Percentiles rank a stretch among this genome's conserved stretches.
Evolutionary conservation across 2,329 filamentous ascomycete genomes (phyloP).

Genomic region (Pseudogymnoascus sp.): DNA sequence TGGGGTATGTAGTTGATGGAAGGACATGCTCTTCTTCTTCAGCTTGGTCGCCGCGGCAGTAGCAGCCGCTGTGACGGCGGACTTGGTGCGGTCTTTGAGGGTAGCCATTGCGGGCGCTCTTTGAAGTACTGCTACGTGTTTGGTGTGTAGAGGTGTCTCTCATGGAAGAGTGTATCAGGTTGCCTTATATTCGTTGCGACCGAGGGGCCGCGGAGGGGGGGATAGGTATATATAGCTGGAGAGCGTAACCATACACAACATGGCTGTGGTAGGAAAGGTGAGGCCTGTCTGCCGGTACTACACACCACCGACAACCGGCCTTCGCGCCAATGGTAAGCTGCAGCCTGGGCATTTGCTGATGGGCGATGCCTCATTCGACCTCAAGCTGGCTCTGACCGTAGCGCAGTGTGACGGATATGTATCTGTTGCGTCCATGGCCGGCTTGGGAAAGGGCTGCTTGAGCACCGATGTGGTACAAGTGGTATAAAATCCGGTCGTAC

Average conservation of each 20-base stretch:
- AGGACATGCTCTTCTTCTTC: neutral
- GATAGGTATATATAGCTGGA: slow-evolving; percentile 8
- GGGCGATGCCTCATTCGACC: neutral
- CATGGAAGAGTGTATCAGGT: neutral
- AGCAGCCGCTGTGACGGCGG: neutral
- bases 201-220: neutral
- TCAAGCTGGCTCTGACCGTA: neutral
- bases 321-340: neutral
- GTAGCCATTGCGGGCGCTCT: neutral
- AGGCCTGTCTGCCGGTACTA: neutral
- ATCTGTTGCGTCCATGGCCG: neutral
- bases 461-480: neutral
- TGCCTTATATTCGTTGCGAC: neutral
- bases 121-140: neutral
- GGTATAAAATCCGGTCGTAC: neutral
- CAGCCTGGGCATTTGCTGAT: slow-evolving; percentile 2
- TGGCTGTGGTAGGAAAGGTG: neutral
- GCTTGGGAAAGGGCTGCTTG: neutral
- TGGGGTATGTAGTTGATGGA: neutral
- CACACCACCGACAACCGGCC: neutral
- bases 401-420: neutral
- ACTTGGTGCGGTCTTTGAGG: slow-evolving; percentile 8
- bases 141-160: neutral
- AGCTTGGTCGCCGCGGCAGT: neutral
- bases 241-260: neutral